Conservation (phyloP, 1,139 yeast species). For the Taiozyma sp. region DNA sequence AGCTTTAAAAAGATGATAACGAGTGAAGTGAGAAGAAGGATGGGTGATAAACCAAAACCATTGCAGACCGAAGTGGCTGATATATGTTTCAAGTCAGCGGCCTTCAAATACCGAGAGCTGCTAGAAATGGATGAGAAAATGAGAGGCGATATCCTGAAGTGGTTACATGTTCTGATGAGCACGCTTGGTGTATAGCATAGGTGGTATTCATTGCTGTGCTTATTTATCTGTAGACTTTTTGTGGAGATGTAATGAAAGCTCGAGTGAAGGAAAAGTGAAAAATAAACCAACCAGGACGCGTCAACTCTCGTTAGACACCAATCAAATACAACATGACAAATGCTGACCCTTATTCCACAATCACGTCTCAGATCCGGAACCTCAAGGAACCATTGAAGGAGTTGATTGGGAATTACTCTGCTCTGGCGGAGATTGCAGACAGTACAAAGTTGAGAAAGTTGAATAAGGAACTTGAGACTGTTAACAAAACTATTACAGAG, state of each 20-base stretch:
- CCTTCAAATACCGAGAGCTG: constrained; percentile 14
- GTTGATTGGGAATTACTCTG: constrained; percentile 1
- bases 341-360: constrained; percentile 1
- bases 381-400: constrained; percentile 3
- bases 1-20: constrained; percentile 15
- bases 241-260: background rate
- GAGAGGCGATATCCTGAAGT: constrained; percentile 11
- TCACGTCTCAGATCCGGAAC: constrained; percentile 1
- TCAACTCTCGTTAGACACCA: background rate
- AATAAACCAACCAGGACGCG: background rate
- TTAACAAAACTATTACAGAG: background rate
- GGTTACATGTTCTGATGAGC: constrained; percentile 16
- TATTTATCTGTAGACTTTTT: background rate
- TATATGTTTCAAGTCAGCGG: constrained; percentile 19
- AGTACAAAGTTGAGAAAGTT: constrained; percentile 1
- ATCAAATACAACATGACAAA: background rate
- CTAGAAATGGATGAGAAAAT: constrained; percentile 6
- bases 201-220: background rate
- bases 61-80: constrained; percentile 20
- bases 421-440: constrained; percentile 1
- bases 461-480: background rate
- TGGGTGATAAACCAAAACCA: constrained; percentile 10
- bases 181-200: constrained; percentile 5
- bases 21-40: constrained; percentile 10
- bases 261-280: background rate